Percentiles rank a stretch among this genome's conserved stretches.
Conservation (phyloP, 2,329 filamentous ascomycete species). For the Aaosphaeria arxii region DNA sequence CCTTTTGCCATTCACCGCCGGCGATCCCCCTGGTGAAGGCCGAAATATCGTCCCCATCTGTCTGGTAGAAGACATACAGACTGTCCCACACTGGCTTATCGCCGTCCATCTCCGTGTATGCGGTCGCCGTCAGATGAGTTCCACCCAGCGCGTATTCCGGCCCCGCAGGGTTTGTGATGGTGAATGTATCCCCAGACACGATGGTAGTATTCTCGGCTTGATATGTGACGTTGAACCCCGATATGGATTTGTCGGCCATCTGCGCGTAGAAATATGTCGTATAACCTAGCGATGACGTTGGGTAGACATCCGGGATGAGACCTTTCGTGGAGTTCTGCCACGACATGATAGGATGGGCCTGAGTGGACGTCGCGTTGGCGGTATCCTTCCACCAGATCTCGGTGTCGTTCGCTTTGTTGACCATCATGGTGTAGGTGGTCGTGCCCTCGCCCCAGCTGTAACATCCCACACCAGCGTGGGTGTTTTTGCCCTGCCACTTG, state of each 20-base stretch:
- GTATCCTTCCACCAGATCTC: conserved; percentile 47
- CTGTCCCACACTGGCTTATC: conserved; percentile 17
- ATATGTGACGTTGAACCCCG: conserved; percentile 40
- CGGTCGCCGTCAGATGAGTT: conserved; percentile 40
- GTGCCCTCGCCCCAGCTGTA: conserved; percentile 42
- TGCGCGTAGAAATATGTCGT: conserved; percentile 45
- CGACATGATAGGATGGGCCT: conserved; percentile 38
- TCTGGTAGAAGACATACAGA: conserved; percentile 34
- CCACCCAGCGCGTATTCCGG: conserved; percentile 33
- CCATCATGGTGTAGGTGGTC: conserved; percentile 44
- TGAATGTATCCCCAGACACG: conserved; percentile 25
- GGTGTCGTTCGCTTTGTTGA: conserved; percentile 36
- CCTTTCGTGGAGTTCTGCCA: conserved; percentile 30
- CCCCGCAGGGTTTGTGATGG: conserved; percentile 24
- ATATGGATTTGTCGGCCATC: conserved; percentile 31
- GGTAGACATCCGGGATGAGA: conserved; percentile 36
- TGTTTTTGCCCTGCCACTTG: conserved; percentile 39
- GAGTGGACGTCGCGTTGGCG: conserved; percentile 28
- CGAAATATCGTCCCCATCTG: conserved; percentile 25
- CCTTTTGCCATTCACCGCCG: conserved; percentile 28
- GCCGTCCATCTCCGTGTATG: conserved; percentile 22
- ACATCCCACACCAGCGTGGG: conserved; percentile 44
- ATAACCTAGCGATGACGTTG: conserved; percentile 40
- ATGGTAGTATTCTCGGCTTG: conserved; percentile 39
- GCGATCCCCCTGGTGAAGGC: conserved; percentile 21